Evolutionary conservation across 192 early-diverging fungal genomes (phyloP).

Genomic region (Gonapodya prolifera): DNA sequence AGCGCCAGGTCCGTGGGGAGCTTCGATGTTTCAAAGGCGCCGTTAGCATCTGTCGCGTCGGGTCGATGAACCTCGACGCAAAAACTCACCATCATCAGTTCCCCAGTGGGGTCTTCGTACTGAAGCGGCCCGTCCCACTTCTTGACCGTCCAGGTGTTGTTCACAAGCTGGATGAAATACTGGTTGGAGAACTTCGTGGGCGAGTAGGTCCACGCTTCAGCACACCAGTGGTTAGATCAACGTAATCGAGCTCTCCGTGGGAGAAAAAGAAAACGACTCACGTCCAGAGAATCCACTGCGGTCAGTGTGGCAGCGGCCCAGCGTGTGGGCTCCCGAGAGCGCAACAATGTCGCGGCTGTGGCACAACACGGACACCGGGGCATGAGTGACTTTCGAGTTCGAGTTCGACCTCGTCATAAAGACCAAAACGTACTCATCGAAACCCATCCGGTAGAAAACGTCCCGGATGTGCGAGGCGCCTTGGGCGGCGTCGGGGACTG

Average conservation of each 20-base stretch:
- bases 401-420: not conserved
- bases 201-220: constrained; percentile 63
- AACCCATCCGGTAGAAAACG: constrained; percentile 68
- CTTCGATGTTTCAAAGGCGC: constrained; percentile 18
- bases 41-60: not conserved
- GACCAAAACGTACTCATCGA: not conserved
- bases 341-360: constrained; percentile 66
- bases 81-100: constrained; percentile 11
- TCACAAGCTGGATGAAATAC: constrained; percentile 57
- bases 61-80: not conserved
- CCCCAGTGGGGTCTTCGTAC: constrained; percentile 56
- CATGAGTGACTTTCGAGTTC: constrained; percentile 15
- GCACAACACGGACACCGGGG: constrained; percentile 3
- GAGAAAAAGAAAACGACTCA: not conserved
- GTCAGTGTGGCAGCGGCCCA: constrained; percentile 62
- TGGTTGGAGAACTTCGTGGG: constrained; percentile 84
- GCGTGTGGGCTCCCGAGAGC: constrained; percentile 59
- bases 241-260: not conserved
- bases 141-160: constrained; percentile 68
- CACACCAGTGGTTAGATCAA: not conserved
- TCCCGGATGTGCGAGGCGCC: constrained; percentile 55
- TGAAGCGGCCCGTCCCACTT: constrained; percentile 76
- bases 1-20: constrained; percentile 59
- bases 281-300: constrained; percentile 67
- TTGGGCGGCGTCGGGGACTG: constrained; percentile 54